Conservation (phyloP, 2,329 filamentous ascomycete species). For the Cytospora chrysosperma region DNA sequence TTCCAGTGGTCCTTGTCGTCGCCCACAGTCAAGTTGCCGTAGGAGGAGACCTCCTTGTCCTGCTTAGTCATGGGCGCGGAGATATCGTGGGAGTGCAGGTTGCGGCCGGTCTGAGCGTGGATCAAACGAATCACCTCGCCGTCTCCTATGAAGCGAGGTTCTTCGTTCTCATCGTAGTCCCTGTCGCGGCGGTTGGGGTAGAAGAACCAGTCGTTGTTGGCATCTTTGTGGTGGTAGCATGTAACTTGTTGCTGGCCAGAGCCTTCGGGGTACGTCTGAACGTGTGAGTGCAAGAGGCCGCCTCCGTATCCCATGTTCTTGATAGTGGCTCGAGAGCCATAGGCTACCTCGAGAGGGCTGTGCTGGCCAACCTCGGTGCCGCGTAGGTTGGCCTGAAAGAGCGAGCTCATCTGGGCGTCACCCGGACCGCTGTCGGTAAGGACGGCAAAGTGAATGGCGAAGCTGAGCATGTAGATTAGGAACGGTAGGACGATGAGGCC, state of each 20-base stretch:
- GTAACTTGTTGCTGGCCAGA: conserved; percentile 95
- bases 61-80: conserved; percentile 84
- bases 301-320: conserved; percentile 99
- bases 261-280: conserved; percentile 93
- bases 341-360: conserved; percentile 87
- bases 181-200: conserved; percentile 83
- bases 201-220: conserved; percentile 99
- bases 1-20: conserved; percentile 98
- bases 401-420: conserved; percentile 99
- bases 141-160: conserved; percentile 75
- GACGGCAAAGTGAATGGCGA: conserved; percentile 91
- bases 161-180: conserved; percentile 69
- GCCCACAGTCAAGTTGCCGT: conserved; percentile 91
- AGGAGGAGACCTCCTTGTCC: conserved; percentile 90
- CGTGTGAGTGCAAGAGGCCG: conserved; percentile 91
- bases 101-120: conserved; percentile 92
- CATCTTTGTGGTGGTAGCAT: conserved; percentile 99
- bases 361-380: conserved; percentile 93
- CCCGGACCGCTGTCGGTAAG: conserved; percentile 92
- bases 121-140: conserved; percentile 80
- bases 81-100: conserved; percentile 92
- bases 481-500: conserved; percentile 87
- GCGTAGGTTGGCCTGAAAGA: conserved; percentile 95
- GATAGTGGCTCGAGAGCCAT: conserved; percentile 84
- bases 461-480: conserved; percentile 92